Evolutionary conservation across 2,329 filamentous ascomycete species (phyloP), one percentile per base, ranked within the genome.

Genomic region (Trichophyton equinum): DNA sequence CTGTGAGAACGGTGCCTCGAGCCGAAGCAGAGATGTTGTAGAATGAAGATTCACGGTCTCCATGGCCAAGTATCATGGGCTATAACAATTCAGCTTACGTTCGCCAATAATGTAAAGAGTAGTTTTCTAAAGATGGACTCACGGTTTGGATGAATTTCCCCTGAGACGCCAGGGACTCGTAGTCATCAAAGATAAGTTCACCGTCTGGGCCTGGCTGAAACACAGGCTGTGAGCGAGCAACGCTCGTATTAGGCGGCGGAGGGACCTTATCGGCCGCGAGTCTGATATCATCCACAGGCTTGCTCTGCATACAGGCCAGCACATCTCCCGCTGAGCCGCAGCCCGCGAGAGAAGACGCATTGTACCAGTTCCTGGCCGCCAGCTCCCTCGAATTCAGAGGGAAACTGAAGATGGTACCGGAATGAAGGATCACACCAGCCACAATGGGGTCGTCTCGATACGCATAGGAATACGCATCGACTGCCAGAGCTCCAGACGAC

Each of bases 401-500:
- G 64, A 81, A 79, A 65, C 78, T 77, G 22, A 76, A 68, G 25
- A 74, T 68, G 7, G 69, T 74, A 8, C 73, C 74, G 0, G 73
- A 75, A 47, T 74, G 67, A 6, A 70, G 70, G 46, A 76, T 73
- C 1, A 74, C 57, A 6, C 73, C 75, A 5, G 62, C 65, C 6
- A 75, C 69, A 36, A 77, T 71, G 1, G 75, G 74, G 22, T 75
- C 66, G 1, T 71, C 62, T 0, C 18, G 67, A 69, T 7, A 70
- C 62, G 55, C 70, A 47, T 1, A 55, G 15, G 49, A 18, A 55
- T 55, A 55, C 13, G 69, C 69, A 5, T 66, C 62, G 8, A 84
- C 81, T 42, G 80, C 81, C n/a, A 80, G 82, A 2, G 76, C 83
- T 11, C 72, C 72, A 11, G 72, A 71, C 5, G 68, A 71, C 62